Evolutionary conservation across 305 asterid species (phyloP), one percentile per base, ranked within the genome.

Genomic region (Fraxinus xanthoxyloides): DNA sequence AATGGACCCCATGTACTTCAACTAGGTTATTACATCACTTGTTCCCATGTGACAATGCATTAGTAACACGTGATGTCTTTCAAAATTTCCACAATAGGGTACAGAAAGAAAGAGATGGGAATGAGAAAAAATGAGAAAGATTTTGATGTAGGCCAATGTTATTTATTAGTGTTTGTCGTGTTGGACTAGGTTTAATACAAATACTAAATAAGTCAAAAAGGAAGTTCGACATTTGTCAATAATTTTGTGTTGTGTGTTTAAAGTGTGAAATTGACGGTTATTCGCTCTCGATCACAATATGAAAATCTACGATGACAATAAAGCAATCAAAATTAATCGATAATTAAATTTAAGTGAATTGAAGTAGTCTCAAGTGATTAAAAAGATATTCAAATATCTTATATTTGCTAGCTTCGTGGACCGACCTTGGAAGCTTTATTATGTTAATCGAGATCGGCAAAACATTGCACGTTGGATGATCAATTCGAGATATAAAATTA

Each of bases 21-120:
- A 8, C 15, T 8, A 9, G 3, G 48, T 9, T 38, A 38, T 9
- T 38, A 38, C 48, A 38, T 38, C 72, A 24, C 6, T 63, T 21
- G 31, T 63, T 65, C 73, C 73, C 73, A 65, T 24, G 73, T 65
- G 73, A 65, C 73, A 10, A 65, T 65, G 73, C 30, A 65, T 65
- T 2, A 26, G 35, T 23, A 0, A 7, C 32, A 59, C 17, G 5
- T 24, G 73, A 26, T 26, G 19, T 26, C 73, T 65, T 65, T 10
- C 35, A 10, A 65, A 65, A 24, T 8, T 65, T 65, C 73, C 15
- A 65, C 73, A 26, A 7, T 26, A 24, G 34, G 73, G 73, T 65
- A 65, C 30, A 31, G 73, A 26, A 65, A 10, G 73, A 65, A 65
- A 65, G 73, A 3, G 73, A 65, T 26, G n/a, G 35, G n/a, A 65